Percentiles rank a stretch among this genome's conserved stretches.
Conservation (phyloP, 116 monocot species). For the Zostera marina region DNA sequence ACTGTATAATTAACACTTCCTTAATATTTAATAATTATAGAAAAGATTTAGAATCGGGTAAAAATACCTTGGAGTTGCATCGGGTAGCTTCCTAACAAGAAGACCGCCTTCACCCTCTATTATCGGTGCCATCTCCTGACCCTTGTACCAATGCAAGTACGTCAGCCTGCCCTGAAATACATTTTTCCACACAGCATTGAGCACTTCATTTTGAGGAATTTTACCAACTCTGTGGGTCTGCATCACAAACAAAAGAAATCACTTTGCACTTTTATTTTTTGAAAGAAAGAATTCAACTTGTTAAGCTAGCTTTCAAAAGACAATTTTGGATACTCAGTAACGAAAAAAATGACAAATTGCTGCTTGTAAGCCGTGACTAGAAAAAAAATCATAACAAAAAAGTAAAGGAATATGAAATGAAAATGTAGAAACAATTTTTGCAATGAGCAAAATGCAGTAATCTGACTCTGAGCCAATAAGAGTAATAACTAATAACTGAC, state of each 20-base stretch:
- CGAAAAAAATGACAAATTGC: neutral
- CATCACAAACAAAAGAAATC: constrained; percentile 4
- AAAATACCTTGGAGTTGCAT: constrained; percentile 50
- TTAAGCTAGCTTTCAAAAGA: neutral
- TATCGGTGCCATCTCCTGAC: constrained; percentile 57
- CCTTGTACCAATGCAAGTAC: constrained; percentile 71
- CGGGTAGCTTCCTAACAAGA: constrained; percentile 78
- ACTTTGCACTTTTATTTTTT: neutral
- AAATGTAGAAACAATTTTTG: too few species aligned
- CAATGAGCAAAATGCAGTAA: too few species aligned
- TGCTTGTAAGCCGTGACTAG: neutral
- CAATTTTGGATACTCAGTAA: neutral
- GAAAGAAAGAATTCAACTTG: neutral
- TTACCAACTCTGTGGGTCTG: constrained; percentile 76
- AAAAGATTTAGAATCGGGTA: constrained; percentile 6
- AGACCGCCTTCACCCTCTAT: constrained; percentile 40
- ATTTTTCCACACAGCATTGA: constrained; percentile 65
- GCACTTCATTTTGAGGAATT: constrained; percentile 55
- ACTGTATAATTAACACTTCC: too few species aligned
- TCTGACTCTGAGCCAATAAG: too few species aligned
- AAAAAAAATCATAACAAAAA: neutral
- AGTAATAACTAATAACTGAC: too few species aligned
- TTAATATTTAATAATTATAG: neutral
- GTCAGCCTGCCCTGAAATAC: constrained; percentile 87
- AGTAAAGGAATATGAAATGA: neutral